A percentile compares a stretch with the other conserved stretches of the same genome.
Evolutionary conservation across 306 rosid genomes (phyloP).

Genomic region (Cicer cuneatum): DNA sequence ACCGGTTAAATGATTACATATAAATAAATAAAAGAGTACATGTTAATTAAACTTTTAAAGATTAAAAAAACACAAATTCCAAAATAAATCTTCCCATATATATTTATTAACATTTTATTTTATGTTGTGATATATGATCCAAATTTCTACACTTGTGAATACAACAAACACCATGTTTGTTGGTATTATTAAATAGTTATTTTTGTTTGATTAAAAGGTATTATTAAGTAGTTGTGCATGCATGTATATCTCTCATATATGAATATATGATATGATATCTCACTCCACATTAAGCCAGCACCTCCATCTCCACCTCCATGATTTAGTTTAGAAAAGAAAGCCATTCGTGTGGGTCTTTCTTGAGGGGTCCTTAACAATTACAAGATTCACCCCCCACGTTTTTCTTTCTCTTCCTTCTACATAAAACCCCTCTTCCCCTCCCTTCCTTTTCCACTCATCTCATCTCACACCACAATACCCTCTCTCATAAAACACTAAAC

Average conservation of each 20-base stretch:
- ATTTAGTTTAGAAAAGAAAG: conserved; percentile 38
- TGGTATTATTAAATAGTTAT: too few species aligned
- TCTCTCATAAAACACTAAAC: neutral
- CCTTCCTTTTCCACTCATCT: neutral
- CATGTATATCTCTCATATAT: neutral
- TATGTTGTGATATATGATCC: too few species aligned
- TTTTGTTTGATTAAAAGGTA: too few species aligned
- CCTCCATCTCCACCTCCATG: neutral
- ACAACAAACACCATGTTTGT: too few species aligned
- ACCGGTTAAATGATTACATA: too few species aligned
- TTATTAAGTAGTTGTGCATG: too few species aligned
- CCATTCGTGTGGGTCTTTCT: conserved; percentile 58
- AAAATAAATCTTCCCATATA: too few species aligned
- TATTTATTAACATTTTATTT: too few species aligned
- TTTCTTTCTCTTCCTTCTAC: conserved; percentile 24
- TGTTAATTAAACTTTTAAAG: too few species aligned
- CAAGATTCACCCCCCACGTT: conserved; percentile 48
- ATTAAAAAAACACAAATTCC: too few species aligned
- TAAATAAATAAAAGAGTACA: too few species aligned
- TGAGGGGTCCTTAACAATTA: conserved; percentile 37
- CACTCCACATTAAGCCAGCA: conserved; percentile 8
- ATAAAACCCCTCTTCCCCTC: conserved; percentile 43
- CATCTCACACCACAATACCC: neutral
- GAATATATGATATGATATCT: conserved; percentile 14
- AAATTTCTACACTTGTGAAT: too few species aligned